phyloP scores from a whole-genome alignment of 2,329 filamentous ascomycete species.

The Fusarium floridanum region DNA sequence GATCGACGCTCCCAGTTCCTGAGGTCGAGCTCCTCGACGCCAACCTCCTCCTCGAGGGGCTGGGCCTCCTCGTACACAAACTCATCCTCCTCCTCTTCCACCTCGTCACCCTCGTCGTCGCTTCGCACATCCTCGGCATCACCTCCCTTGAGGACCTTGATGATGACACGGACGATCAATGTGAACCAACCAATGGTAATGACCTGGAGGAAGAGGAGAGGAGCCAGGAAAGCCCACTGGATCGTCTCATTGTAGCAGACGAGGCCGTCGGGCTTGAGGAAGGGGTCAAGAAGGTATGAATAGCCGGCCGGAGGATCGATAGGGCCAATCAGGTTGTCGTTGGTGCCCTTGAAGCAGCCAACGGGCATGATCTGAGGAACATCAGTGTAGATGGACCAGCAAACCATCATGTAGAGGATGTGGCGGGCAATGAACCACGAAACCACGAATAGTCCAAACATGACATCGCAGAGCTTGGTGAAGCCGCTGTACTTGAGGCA shows the following conservation, averaged over 20 bases:
- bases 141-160: conserved; percentile 81
- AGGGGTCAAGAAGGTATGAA: conserved; percentile 78
- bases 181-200: conserved; percentile 90
- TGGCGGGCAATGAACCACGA: conserved; percentile 89
- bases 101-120: conserved; percentile 79
- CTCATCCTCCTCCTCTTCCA: conserved; percentile 68
- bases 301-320: conserved; percentile 63
- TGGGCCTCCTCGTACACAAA: conserved; percentile 67
- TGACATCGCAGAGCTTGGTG: conserved; percentile 80
- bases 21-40: conserved; percentile 77
- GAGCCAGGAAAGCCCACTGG: conserved; percentile 80
- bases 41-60: conserved; percentile 80
- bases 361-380: conserved; percentile 53
- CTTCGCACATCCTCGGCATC: conserved; percentile 88
- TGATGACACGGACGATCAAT: conserved; percentile 87
- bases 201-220: conserved; percentile 82
- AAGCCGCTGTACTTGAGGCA: conserved; percentile 91
- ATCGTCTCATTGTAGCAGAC: conserved; percentile 85
- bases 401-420: conserved; percentile 81
- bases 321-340: conserved; percentile 67
- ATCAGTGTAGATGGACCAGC: conserved; percentile 71
- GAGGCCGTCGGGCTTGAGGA: conserved; percentile 76
- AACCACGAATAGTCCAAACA: conserved; percentile 87
- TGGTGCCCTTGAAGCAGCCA: conserved; percentile 78
- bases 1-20: conserved; percentile 71